Percentiles rank a stretch among this genome's conserved stretches.
These are phyloP conservation scores for Austroboletus eburneus DNA, from an alignment of 768 basidiomycete genomes.

Conservation along the genomic window DNA sequence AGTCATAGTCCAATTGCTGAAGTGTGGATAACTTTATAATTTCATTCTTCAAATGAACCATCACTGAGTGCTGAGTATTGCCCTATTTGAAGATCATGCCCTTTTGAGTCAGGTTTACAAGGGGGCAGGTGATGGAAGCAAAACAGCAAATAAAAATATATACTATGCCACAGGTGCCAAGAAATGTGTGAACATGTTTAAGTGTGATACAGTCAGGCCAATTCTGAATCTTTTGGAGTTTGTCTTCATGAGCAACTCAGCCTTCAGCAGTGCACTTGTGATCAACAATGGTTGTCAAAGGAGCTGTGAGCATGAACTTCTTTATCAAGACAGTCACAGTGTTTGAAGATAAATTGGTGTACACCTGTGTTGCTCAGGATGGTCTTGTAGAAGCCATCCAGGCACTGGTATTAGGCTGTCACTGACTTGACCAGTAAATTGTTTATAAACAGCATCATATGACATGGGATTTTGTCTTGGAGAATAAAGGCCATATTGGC, in stretches of 20 bases:
- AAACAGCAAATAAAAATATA: conserved; percentile 26
- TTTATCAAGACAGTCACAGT: conserved; percentile 35
- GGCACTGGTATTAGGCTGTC: conserved; percentile 20
- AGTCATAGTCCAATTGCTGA: too few species aligned
- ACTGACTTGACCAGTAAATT: background rate
- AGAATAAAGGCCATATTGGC: background rate
- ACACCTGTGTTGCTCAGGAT: conserved; percentile 36
- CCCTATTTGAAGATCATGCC: conserved; percentile 20
- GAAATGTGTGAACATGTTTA: conserved; percentile 22
- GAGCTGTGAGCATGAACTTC: conserved; percentile 31
- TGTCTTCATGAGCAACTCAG: conserved; percentile 22
- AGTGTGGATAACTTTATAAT: conserved; percentile 13
- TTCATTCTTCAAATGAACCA: too few species aligned
- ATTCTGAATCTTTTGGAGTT: conserved; percentile 24
- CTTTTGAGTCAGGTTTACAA: conserved; percentile 28
- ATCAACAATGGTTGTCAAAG: conserved; percentile 31
- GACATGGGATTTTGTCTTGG: background rate
- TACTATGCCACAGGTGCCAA: conserved; percentile 26
- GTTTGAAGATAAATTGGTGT: conserved; percentile 37
- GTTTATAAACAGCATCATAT: background rate
- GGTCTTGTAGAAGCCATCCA: conserved; percentile 31
- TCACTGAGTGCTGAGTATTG: conserved; percentile 5
- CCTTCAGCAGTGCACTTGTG: conserved; percentile 37
- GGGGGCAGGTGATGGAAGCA: too few species aligned
- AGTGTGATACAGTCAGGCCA: conserved; percentile 28